A percentile compares a stretch with the other conserved stretches of the same genome.
phyloP scores from a whole-genome alignment of 805 yeast species.

The Kodamaea sagamina region DNA sequence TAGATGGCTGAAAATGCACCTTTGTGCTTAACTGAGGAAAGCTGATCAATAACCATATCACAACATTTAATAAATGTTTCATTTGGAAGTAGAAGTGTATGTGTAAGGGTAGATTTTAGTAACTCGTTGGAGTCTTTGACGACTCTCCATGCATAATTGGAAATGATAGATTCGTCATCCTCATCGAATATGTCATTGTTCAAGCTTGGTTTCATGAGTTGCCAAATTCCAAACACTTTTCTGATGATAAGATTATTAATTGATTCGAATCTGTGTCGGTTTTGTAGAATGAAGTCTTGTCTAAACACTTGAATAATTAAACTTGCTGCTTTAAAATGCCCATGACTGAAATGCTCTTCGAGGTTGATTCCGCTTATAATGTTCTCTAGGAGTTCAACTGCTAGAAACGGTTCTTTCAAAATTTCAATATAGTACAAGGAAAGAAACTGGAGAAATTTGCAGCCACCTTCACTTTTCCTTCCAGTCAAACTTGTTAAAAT shows the following conservation, averaged over 20 bases:
- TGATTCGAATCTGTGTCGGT: background rate
- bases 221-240: slow-evolving; percentile 44
- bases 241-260: slow-evolving; percentile 20
- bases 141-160: slow-evolving; percentile 80
- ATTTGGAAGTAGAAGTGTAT: slow-evolving; percentile 11
- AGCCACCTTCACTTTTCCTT: slow-evolving; percentile 78
- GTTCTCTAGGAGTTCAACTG: slow-evolving; percentile 12
- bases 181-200: slow-evolving; percentile 55
- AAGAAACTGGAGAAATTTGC: slow-evolving; percentile 60
- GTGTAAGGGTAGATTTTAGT: slow-evolving; percentile 45
- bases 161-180: slow-evolving; percentile 46
- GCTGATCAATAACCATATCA: slow-evolving; percentile 59
- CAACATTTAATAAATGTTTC: slow-evolving; percentile 44
- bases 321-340: slow-evolving; percentile 50
- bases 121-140: slow-evolving; percentile 71
- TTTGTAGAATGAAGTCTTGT: background rate
- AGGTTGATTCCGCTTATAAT: slow-evolving; percentile 5
- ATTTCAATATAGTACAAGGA: slow-evolving; percentile 20
- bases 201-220: slow-evolving; percentile 46
- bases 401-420: background rate
- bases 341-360: slow-evolving; percentile 49
- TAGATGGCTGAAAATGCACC: slow-evolving; percentile 91
- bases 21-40: slow-evolving; percentile 76
- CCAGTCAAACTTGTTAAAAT: slow-evolving; percentile 47
- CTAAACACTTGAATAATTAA: slow-evolving; percentile 4